These are phyloP conservation scores for Talaromyces marneffei DNA, from an alignment of 2,329 filamentous ascomycete species.

Conservation along the genomic window DNA sequence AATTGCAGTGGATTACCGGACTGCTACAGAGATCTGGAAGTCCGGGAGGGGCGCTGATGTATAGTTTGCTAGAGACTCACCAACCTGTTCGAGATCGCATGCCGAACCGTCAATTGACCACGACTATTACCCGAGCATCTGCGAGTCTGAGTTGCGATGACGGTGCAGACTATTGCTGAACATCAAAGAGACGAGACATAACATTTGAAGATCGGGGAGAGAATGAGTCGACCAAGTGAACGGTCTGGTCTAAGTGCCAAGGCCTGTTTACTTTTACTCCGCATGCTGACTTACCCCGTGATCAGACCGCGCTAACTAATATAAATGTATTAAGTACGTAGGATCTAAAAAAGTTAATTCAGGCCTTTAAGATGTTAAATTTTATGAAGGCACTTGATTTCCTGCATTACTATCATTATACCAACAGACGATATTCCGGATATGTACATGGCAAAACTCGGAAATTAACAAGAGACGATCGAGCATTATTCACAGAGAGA, in stretches of 20 bases:
- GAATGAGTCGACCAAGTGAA: not conserved
- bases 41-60: conserved; percentile 4
- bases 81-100: conserved; percentile 43
- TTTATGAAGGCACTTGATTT: not conserved
- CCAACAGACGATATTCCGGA: conserved; percentile 5
- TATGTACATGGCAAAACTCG: conserved; percentile 14
- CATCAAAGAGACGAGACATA: not conserved
- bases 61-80: conserved; percentile 22
- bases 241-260: not conserved
- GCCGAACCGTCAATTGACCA: conserved; percentile 18
- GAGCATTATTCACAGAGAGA: conserved; percentile 12
- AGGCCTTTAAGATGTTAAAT: not conserved
- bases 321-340: too few relatives aligned
- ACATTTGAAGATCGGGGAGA: not conserved
- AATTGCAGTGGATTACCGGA: not conserved
- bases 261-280: conserved; percentile 4
- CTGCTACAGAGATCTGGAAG: not conserved
- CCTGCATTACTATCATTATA: conserved; percentile 16
- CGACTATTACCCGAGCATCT: conserved; percentile 9
- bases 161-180: not conserved
- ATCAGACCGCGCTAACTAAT: not conserved
- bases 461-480: not conserved
- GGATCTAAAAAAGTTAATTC: too few relatives aligned
- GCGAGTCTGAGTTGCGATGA: not conserved
- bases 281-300: conserved; percentile 5